Base-by-base conservation (phyloP, 352 stramenopile genomes). In the Phytophthora chlamydospora region DNA sequence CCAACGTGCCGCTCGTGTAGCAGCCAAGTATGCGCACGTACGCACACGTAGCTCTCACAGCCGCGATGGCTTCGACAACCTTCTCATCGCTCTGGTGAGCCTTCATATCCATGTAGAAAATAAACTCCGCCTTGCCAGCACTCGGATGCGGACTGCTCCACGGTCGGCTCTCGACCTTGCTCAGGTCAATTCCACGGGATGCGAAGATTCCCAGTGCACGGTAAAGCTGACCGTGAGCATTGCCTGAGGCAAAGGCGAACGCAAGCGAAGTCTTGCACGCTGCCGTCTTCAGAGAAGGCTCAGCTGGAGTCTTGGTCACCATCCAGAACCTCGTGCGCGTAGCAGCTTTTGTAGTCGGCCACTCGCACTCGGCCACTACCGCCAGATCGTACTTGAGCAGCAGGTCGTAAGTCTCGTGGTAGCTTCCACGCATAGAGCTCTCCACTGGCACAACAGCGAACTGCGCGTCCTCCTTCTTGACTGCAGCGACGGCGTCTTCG, bases 401-500 rank as follows among this genome's bases (percentile, higher is more conserved):
- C 41, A 94, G 54, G 58, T 94, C 85, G 71, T 98, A 99, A 67
- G 98, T 98, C 46, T 97, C 93, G 75, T 99, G 97, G 68, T 98
- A 98, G 19, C 81, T 98, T 7, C 96, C 97, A 39, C 90, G 92
- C 32, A 98, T 75, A 6, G 89, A 93, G 64, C 98, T 98, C 72
- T 99, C 96, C 40, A 99, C 94, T 3, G 96, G 95, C 6, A 99
- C 47, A 21, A 98, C 86, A 6, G 88, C 95, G 75, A 98, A 98
- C 61, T 98, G 89, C 32, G 76, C 92, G 65, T 98, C 90, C 21
- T 88, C 85, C 40, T 78, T 73, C 38, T 83, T 71, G 0, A 91
- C 78, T 4, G 83, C 80, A 33, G 64, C 51, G 62, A 90, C 80
- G 13, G 72, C 76, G n/a, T 72, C 76, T 43, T 87, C 75, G 14